Conservation (phyloP, 2,329 filamentous ascomycete species). For the Amphichorda felina region DNA sequence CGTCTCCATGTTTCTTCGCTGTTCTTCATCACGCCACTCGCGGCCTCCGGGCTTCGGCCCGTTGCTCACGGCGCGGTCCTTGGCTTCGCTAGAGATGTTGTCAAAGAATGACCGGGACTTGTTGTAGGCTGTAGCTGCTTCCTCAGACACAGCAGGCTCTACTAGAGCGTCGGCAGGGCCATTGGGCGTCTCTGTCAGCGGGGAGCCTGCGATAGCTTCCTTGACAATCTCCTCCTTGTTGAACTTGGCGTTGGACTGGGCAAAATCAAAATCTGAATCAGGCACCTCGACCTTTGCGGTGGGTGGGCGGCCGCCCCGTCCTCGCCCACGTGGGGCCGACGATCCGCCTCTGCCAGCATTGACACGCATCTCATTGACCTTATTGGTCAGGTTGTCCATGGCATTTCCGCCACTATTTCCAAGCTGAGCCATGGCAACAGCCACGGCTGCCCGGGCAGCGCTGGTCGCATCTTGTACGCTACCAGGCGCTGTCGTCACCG, state of each 20-base stretch:
- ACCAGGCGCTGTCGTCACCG: conserved; percentile 21
- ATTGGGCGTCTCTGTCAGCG: conserved; percentile 40
- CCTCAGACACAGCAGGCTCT: conserved; percentile 27
- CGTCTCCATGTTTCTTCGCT: conserved; percentile 92
- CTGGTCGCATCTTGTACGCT: conserved; percentile 56
- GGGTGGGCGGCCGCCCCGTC: conserved; percentile 31
- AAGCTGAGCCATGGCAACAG: conserved; percentile 67
- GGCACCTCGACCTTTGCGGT: conserved; percentile 75
- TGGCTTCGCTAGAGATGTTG: conserved; percentile 91
- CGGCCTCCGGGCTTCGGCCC: conserved; percentile 62
- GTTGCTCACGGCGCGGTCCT: conserved; percentile 68
- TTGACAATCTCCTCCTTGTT: conserved; percentile 55
- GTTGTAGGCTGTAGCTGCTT: conserved; percentile 57
- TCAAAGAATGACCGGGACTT: conserved; percentile 90
- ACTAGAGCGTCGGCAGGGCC: conserved; percentile 21
- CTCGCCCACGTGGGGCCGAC: conserved; percentile 35
- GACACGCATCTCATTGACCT: conserved; percentile 66
- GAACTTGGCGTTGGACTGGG: conserved; percentile 36
- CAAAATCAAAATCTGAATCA: conserved; percentile 85
- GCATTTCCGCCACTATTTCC: conserved; percentile 28
- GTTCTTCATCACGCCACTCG: conserved; percentile 86
- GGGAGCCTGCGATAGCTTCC: conserved; percentile 75
- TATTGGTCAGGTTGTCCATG: conserved; percentile 61
- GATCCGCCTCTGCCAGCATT: conserved; percentile 28
- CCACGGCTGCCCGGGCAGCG: conserved; percentile 66